Evolutionary conservation across 305 asterid species (phyloP).

Genomic region (Rubia tinctorum): DNA sequence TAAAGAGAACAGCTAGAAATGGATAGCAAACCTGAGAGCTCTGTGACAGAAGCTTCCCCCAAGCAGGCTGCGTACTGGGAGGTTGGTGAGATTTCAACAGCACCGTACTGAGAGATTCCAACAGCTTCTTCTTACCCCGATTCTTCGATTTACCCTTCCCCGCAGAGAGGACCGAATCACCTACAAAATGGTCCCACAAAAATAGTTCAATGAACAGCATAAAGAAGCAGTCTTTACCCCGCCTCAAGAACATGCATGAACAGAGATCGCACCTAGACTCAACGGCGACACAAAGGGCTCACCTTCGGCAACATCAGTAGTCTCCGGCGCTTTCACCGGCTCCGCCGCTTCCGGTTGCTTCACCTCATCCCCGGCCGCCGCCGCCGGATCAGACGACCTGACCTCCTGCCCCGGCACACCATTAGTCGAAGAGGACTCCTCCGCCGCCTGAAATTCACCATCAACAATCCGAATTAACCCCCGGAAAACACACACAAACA

Average conservation of each 20-base stretch:
- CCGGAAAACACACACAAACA: not conserved
- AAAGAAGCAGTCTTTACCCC: not conserved
- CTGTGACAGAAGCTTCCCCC: slow-evolving; percentile 94
- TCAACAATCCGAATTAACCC: slow-evolving; percentile 1
- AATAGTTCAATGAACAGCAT: slow-evolving; percentile 5
- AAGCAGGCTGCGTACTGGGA: slow-evolving; percentile 48
- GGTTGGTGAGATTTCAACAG: too few species aligned
- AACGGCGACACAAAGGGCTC: slow-evolving; percentile 15
- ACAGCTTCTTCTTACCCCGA: slow-evolving; percentile 58
- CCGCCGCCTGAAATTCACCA: slow-evolving; percentile 23
- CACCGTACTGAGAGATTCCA: slow-evolving; percentile 32
- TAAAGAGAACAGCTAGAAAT: not conserved
- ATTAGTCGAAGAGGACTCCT: slow-evolving; percentile 23
- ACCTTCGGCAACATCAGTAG: slow-evolving; percentile 15
- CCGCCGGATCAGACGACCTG: slow-evolving; percentile 27
- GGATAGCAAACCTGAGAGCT: slow-evolving; percentile 48
- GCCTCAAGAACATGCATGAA: slow-evolving; percentile 12
- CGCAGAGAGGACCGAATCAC: slow-evolving; percentile 42
- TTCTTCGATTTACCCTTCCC: slow-evolving; percentile 47
- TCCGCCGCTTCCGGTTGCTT: slow-evolving; percentile 13
- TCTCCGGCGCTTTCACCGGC: slow-evolving; percentile 16
- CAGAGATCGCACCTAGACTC: slow-evolving; percentile 13
- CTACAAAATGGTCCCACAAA: slow-evolving; percentile 28
- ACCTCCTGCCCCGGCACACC: slow-evolving; percentile 22
- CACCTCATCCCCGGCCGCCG: slow-evolving; percentile 14